A percentile compares a stretch with the other conserved stretches of the same genome.
Conservation (phyloP, 75 land plant genomes). For the Cryptomeria japonica region DNA sequence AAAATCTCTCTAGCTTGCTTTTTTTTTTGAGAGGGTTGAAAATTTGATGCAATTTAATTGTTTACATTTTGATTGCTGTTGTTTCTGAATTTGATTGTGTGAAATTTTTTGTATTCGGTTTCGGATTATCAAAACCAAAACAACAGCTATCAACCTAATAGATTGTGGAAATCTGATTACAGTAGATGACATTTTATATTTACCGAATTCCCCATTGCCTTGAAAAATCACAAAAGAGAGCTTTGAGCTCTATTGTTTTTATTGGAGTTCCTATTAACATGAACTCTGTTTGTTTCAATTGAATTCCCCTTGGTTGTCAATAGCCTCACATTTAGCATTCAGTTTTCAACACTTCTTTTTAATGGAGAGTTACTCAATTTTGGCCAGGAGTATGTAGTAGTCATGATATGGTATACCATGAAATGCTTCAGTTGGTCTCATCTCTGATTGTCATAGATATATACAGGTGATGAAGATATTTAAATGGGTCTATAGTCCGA, state of each 20-base stretch:
- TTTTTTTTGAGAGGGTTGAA: neutral
- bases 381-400: neutral
- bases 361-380: neutral
- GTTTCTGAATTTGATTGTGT: too few relatives aligned
- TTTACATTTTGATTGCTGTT: neutral
- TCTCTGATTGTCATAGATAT: neutral
- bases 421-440: neutral
- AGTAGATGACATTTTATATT: neutral
- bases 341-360: neutral
- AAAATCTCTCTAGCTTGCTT: neutral
- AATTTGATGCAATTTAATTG: neutral
- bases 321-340: neutral
- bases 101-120: too few relatives aligned
- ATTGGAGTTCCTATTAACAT: neutral
- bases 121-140: too few relatives aligned
- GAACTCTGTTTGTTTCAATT: neutral
- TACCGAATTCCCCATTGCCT: neutral
- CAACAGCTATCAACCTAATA: too few relatives aligned
- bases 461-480: neutral
- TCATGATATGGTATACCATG: neutral
- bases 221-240: neutral
- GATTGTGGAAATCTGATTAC: too few relatives aligned
- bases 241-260: neutral
- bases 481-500: neutral
- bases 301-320: neutral